A percentile compares a stretch with the other conserved stretches of the same genome.
Conservation (phyloP, 2,329 filamentous ascomycete genomes). For the Fonsecaea pedrosoi region DNA sequence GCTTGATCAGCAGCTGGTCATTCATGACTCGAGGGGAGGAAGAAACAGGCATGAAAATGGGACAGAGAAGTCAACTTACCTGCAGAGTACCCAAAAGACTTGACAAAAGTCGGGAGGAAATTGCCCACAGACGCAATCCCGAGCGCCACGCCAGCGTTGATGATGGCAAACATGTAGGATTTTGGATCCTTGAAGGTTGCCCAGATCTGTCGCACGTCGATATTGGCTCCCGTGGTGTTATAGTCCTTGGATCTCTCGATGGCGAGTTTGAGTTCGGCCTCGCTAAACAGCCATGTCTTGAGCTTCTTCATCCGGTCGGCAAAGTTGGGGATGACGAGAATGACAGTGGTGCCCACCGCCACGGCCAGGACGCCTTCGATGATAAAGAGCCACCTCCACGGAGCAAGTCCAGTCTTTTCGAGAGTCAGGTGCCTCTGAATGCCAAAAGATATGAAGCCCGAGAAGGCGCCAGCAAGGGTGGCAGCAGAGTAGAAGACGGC, state of each 20-base stretch:
- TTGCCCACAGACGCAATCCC: slow-evolving; percentile 19
- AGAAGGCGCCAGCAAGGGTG: slow-evolving; percentile 74
- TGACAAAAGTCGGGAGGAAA: slow-evolving; percentile 25
- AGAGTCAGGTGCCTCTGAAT: slow-evolving; percentile 71
- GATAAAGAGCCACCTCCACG: slow-evolving; percentile 72
- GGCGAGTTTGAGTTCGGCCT: neutral
- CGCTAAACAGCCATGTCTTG: slow-evolving; percentile 12
- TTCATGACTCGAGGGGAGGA: neutral
- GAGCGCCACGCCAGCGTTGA: slow-evolving; percentile 19
- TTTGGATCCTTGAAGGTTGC: slow-evolving; percentile 16
- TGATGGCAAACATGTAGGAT: slow-evolving; percentile 20
- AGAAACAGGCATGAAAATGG: neutral
- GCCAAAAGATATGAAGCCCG: slow-evolving; percentile 67
- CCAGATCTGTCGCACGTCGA: slow-evolving; percentile 19
- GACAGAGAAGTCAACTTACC: slow-evolving; percentile 3
- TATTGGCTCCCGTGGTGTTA: slow-evolving; percentile 24
- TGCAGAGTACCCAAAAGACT: slow-evolving; percentile 24
- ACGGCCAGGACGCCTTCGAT: slow-evolving; percentile 72
- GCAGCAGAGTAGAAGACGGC: slow-evolving; percentile 59
- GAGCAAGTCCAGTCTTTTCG: slow-evolving; percentile 56
- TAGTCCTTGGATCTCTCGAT: slow-evolving; percentile 8
- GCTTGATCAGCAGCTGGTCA: neutral
- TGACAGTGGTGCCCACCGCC: slow-evolving; percentile 62
- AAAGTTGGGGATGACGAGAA: slow-evolving; percentile 70
- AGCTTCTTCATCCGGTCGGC: slow-evolving; percentile 48